Conservation (phyloP, 2,329 filamentous ascomycete species). For the Botrytis paeoniae region DNA sequence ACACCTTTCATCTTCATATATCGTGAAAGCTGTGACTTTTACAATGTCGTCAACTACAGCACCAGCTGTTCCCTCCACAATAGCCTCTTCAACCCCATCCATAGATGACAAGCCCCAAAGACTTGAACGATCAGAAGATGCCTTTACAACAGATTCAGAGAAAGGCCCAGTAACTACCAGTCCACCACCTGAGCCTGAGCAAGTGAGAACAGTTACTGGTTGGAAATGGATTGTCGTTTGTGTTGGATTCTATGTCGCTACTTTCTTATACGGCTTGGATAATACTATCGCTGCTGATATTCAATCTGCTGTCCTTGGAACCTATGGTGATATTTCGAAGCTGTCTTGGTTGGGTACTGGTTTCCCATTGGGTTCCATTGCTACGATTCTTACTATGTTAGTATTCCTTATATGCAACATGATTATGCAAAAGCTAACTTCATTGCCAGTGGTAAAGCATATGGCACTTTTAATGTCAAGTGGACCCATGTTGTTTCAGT, state of each 20-base stretch:
- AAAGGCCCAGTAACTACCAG: not conserved
- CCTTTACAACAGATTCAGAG: conserved; percentile 15
- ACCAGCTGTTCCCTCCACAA: not conserved
- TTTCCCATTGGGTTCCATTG: conserved; percentile 40
- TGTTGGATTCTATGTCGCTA: conserved; percentile 9
- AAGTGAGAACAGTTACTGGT: conserved; percentile 22
- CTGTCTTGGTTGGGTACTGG: conserved; percentile 43
- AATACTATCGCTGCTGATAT: conserved; percentile 44
- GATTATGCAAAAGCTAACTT: not conserved
- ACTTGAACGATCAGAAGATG: not conserved
- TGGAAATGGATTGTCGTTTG: conserved; percentile 34
- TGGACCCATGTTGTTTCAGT: conserved; percentile 27
- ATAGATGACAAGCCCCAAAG: conserved; percentile 5
- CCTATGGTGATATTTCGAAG: conserved; percentile 39
- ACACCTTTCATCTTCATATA: not conserved
- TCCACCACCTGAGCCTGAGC: conserved; percentile 3
- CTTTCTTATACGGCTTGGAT: conserved; percentile 19
- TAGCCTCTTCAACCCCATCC: not conserved
- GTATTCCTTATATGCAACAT: not conserved
- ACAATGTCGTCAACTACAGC: conserved; percentile 1
- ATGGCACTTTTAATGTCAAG: conserved; percentile 31
- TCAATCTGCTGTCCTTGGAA: conserved; percentile 41
- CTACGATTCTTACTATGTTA: conserved; percentile 15
- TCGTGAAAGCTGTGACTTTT: not conserved
- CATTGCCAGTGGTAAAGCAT: conserved; percentile 20